Evolutionary conservation across 352 stramenopile genomes (phyloP).

Genomic region (Detonula confervacea): DNA sequence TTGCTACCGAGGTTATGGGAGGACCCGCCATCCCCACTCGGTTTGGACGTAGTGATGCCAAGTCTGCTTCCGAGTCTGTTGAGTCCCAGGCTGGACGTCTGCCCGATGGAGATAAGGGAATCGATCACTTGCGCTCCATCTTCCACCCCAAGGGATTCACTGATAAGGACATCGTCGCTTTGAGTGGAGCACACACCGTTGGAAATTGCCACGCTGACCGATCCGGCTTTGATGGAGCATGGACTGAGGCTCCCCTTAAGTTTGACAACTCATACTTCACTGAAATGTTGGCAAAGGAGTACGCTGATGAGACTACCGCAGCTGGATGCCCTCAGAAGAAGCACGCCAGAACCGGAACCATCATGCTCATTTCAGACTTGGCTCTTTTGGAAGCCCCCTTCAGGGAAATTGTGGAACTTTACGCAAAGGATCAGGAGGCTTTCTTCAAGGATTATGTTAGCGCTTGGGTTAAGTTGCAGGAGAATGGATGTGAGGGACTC

Average conservation of each 20-base stretch:
- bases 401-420: constrained; percentile 90
- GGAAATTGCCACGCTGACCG: constrained; percentile 68
- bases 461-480: constrained; percentile 56
- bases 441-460: constrained; percentile 88
- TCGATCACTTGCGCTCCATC: constrained; percentile 87
- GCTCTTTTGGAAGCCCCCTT: constrained; percentile 74
- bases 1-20: constrained; percentile 72
- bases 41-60: constrained; percentile 89
- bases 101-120: constrained; percentile 64
- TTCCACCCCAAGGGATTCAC: constrained; percentile 98
- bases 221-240: constrained; percentile 49
- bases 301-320: constrained; percentile 41
- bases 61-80: constrained; percentile 15
- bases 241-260: constrained; percentile 83
- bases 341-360: constrained; percentile 26
- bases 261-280: constrained; percentile 92
- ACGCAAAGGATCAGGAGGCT: constrained; percentile 91
- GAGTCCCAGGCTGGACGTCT: constrained; percentile 57
- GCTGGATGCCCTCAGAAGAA: constrained; percentile 47
- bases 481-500: constrained; percentile 48
- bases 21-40: constrained; percentile 89
- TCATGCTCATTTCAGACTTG: constrained; percentile 56
- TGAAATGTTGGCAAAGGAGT: constrained; percentile 53
- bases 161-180: constrained; percentile 94
- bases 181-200: constrained; percentile 91